Base-by-base conservation (phyloP, 2,329 filamentous ascomycete genomes). In the Cryphonectria radicalis region DNA sequence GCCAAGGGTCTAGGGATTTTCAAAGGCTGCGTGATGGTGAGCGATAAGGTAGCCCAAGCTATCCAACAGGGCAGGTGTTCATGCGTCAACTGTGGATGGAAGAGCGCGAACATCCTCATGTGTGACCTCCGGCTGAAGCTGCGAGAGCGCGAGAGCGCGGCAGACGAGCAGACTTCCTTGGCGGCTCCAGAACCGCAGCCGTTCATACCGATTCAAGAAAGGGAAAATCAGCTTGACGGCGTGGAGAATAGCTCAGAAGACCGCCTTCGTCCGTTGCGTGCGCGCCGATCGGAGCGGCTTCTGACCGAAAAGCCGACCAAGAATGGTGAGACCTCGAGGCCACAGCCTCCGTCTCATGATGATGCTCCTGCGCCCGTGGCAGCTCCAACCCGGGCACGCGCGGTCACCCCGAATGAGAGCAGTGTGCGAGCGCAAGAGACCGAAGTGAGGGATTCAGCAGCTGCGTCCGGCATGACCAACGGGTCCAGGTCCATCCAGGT, bases 71-170 rank as follows among this genome's bases (percentile, higher is more conserved):
- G 70, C 8, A 22, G 55, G 1, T n/a, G 63, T 0, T 64, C 68
- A 17, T 72, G 70, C 19, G 66, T 69, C 10, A 72, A 70, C 7
- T 72, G 70, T 50, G 68, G 50, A 17, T 62, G 22, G 17, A 68
- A 50, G 1, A 32, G 40, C 4, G 1, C 8, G 1, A 4, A 57
- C 2, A 32, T 43, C 4, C 22, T 7, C 0, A n/a, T 6, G 7
- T 72, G 70, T 22, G 69, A 67, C 7, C 3, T 70, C 3, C 2
- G 55, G 37, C 37, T 63, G 25, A 3, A 28, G 17, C 25, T 28
- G 46, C 46, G 19, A 22, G 25, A 43, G n/a, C 13, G 17, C 32
- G 46, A 3, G 35, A n/a, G n/a, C 11, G 65, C 57, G 11, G 65
- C 22, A n/a, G 28, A 35, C 25, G 11, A 28, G 55, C 55, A 59